Evolutionary conservation across 2,329 filamentous ascomycete genomes (phyloP), one percentile per base, ranked within the genome.

Genomic region (Karstenula rhodostoma): DNA sequence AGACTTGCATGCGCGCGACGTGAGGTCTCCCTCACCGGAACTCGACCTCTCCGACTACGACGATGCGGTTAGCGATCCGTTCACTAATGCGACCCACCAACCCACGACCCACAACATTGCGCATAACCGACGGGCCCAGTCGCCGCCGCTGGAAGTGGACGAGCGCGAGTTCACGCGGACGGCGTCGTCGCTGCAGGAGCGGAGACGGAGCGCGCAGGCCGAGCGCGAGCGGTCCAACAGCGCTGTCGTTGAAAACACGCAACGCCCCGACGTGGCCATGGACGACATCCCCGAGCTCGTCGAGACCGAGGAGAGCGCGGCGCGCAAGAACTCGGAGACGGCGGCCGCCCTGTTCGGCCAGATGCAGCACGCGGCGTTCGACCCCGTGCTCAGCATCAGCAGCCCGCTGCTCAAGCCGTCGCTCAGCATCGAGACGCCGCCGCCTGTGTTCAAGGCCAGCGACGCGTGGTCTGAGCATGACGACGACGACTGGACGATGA

Each of bases 101-200:
- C 78, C 70, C 56, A 77, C 70, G 57, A 74, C 67, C 64, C 77
- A 69, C 59, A 80, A 79, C 62, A 80, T 84, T 54, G 77, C 82
- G 51, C 86, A 89, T 69, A 88, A 86, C 63, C 85, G 88, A 62
- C 88, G 91, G 61, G 90, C 90, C n/a, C 88, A 90, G 25, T 95
- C 92, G 65, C 94, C 94, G 54, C 93, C 93, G 17, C 84, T 98
- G 40, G 94, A 98, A 80, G 93, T 91, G 71, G 94, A 98, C 70
- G 94, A 98, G 83, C 92, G 91, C 73, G 95, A 98, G 78, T 99
- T 99, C 74, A 97, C 94, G 7, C 92, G 96, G 79, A 98, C 94
- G 1, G 95, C 95, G 17, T 92, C 93, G 67, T 92, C 90, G 51
- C 86, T 98, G 69, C 92, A 87, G 60, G 83, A 85, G 79, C 85